Evolutionary conservation across 2,329 filamentous ascomycete genomes (phyloP).

Genomic region (Sphaerulina populicola): DNA sequence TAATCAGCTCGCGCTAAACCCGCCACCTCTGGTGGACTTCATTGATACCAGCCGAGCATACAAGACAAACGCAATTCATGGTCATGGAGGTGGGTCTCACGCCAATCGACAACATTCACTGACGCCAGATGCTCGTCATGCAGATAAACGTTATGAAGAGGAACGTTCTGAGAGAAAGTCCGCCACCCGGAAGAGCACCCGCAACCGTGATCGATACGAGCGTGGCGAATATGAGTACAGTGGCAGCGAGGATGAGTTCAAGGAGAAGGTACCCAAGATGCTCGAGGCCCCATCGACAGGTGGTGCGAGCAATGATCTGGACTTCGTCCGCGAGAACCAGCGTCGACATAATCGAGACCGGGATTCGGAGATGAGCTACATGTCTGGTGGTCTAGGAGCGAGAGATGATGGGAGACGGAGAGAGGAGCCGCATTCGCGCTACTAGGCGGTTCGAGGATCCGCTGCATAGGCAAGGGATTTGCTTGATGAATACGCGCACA

Average conservation of each 20-base stretch:
- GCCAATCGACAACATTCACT: conserved; percentile 15
- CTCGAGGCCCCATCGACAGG: conserved; percentile 29
- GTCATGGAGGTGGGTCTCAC: conserved; percentile 7
- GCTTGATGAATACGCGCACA: neutral
- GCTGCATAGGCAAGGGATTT: neutral
- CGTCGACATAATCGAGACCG: conserved; percentile 24
- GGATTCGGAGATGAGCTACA: conserved; percentile 23
- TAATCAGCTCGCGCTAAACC: conserved; percentile 11
- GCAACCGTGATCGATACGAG: conserved; percentile 26
- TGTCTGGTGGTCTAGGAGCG: conserved; percentile 25
- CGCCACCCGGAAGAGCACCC: conserved; percentile 22
- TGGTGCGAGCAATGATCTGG: conserved; percentile 17
- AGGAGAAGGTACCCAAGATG: conserved; percentile 27
- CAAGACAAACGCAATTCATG: conserved; percentile 9
- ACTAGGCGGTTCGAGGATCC: neutral
- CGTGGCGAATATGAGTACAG: conserved; percentile 31
- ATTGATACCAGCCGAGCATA: conserved; percentile 12
- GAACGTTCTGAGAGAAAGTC: conserved; percentile 22
- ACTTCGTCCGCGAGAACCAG: conserved; percentile 27
- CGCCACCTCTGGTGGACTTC: conserved; percentile 12
- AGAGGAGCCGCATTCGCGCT: conserved; percentile 8
- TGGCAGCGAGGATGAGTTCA: conserved; percentile 31
- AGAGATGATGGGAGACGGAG: conserved; percentile 15
- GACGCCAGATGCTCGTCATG: conserved; percentile 12
- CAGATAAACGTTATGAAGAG: conserved; percentile 30